These are phyloP conservation scores for Dactylellina cionopaga DNA, from an alignment of 2,329 filamentous ascomycete species.

Conservation along the genomic window DNA sequence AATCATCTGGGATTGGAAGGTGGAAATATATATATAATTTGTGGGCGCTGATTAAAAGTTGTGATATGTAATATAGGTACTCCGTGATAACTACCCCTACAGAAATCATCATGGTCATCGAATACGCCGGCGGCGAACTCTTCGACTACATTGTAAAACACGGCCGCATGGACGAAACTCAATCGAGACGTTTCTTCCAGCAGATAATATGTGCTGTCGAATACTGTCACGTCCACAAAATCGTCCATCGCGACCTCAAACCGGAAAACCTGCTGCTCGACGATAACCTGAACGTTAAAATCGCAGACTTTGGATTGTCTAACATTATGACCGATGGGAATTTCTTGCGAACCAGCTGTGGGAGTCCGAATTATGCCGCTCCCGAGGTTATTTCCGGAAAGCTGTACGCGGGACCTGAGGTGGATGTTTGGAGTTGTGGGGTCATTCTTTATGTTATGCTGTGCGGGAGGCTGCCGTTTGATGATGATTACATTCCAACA, in stretches of 20 bases:
- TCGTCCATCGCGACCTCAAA: conserved; percentile 96
- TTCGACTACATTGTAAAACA: conserved; percentile 98
- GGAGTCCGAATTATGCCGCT: conserved; percentile 96
- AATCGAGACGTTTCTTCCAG: conserved; percentile 98
- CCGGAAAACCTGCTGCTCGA: conserved; percentile 96
- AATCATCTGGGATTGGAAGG: too few species aligned
- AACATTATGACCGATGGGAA: conserved; percentile 99
- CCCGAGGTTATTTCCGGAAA: conserved; percentile 98
- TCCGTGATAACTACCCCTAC: conserved; percentile 94
- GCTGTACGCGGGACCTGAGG: conserved; percentile 94
- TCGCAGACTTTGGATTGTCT: conserved; percentile 96
- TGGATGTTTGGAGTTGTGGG: conserved; percentile 97
- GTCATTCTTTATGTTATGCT: conserved; percentile 88
- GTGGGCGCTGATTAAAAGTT: too few species aligned
- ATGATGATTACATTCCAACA: conserved; percentile 97
- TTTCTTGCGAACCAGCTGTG: conserved; percentile 97
- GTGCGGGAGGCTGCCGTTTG: conserved; percentile 87
- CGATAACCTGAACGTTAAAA: conserved; percentile 96
- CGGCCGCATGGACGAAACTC: conserved; percentile 87
- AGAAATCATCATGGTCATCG: conserved; percentile 99
- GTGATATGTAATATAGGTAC: too few species aligned
- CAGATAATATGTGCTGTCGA: conserved; percentile 99
- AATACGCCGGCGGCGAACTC: conserved; percentile 94
- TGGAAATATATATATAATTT: too few species aligned
- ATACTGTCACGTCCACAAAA: conserved; percentile 98